Base-by-base conservation (phyloP, 2,329 filamentous ascomycete genomes). In the Plenodomus tracheiphilus region DNA sequence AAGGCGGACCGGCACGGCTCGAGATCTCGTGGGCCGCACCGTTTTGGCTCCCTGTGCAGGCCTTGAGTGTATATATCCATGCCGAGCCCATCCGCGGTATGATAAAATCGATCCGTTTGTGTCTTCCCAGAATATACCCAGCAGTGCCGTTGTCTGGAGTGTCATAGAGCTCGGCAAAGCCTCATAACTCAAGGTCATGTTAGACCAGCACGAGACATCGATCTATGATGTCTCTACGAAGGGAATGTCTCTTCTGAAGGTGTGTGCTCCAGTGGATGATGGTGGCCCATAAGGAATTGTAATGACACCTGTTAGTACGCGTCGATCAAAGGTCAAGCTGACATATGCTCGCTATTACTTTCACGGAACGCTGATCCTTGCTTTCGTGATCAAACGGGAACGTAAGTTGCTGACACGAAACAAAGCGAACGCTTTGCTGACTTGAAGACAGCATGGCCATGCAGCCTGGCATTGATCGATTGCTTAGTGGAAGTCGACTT, bases 391-490 rank as follows among this genome's bases (percentile, higher is more conserved):
- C 15, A 35, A 7, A 35, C 22, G 15, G 49, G 49, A 36, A 49
- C 43, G 41, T 48, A 22, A 39, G 45, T 17, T 21, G 17, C 16
- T 19, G 10, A 21, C 39, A 10, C 10, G 5, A 25, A 10, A 25
- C 10, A 25, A 25, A 25, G 10, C 22, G 6, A 25, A 25, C 10
- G 10, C 10, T 41, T 9, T 36, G 16, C 36, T 18, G n/a, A 44
- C 32, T 15, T 3, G 17, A 4, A 17, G 9, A 10, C 13, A 51
- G 46, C 15, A 37, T 43, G 21, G 39, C 38, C 5, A 43, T 39
- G 16, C 51, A 53, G 25, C 46, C 46, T 9, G 39, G 46, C 2
- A 22, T 53, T 11, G 51, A 53, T 20, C 46, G 45, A 9, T 38
- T n/a, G 4, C 22, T 49, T 17, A 47, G 32, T 16, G 43, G 32